These are phyloP conservation scores for Monosporascus cannonballus DNA, from an alignment of 2,329 filamentous ascomycete species.

Conservation along the genomic window DNA sequence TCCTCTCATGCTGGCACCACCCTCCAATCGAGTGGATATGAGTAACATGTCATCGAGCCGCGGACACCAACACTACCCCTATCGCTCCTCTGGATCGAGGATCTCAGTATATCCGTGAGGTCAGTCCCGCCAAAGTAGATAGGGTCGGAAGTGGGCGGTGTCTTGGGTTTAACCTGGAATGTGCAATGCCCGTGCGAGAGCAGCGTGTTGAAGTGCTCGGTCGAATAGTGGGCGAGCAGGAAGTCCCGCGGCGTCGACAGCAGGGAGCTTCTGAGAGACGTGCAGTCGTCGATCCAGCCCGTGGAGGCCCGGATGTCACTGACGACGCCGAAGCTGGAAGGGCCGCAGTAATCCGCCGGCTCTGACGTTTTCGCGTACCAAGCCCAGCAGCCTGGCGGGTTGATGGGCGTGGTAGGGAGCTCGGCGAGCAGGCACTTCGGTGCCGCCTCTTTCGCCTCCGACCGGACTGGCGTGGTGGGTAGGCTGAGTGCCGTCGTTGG, in stretches of 20 bases:
- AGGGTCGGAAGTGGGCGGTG: constrained; percentile 12
- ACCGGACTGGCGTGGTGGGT: constrained; percentile 3
- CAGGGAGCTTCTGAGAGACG: constrained; percentile 1
- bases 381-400: constrained; percentile 14
- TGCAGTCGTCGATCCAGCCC: constrained; percentile 7
- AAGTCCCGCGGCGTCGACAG: constrained; percentile 8
- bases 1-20: constrained; percentile 9
- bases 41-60: constrained; percentile 14
- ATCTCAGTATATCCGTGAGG: constrained; percentile 9
- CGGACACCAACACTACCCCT: constrained; percentile 4
- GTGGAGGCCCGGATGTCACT: constrained; percentile 1
- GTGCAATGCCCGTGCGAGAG: constrained; percentile 5
- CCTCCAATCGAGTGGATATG: constrained; percentile 11
- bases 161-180: constrained; percentile 12
- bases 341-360: constrained; percentile 15
- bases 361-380: constrained; percentile 9
- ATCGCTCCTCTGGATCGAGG: constrained; percentile 5
- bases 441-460: not conserved
- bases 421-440: constrained; percentile 8
- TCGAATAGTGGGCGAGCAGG: constrained; percentile 12
- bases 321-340: constrained; percentile 6
- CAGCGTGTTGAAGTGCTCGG: constrained; percentile 11
- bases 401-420: constrained; percentile 9
- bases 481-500: constrained; percentile 4
- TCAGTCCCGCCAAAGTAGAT: constrained; percentile 14